These are phyloP conservation scores for Pseudotsuga menziesii DNA, from an alignment of 75 land plant genomes.

Conservation along the genomic window DNA sequence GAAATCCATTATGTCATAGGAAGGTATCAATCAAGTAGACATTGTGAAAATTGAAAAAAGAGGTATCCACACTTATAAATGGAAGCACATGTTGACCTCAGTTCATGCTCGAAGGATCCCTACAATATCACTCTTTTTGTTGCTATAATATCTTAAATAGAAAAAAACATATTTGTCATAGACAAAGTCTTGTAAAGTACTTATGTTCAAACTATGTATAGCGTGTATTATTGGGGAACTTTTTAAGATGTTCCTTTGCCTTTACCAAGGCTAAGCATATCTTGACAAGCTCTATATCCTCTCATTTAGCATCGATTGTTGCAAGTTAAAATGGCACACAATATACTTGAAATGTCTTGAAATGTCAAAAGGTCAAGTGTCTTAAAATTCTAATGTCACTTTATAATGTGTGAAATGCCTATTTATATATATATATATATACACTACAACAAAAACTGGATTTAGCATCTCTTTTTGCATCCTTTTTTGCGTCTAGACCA, in stretches of 20 bases:
- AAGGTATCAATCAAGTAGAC: background rate
- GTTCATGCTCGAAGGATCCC: background rate
- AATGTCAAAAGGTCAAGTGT: no score
- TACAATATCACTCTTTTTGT: background rate
- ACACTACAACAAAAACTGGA: no score
- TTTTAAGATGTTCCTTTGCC: conserved; percentile 72
- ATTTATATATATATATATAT: no score
- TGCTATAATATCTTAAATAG: background rate
- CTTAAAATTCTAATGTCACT: no score
- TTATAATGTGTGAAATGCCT: no score
- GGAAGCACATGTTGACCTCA: background rate
- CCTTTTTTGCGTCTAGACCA: no score
- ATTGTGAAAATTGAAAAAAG: background rate
- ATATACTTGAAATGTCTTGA: background rate
- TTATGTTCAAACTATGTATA: conserved; percentile 63
- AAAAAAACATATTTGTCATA: background rate
- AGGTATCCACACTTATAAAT: background rate
- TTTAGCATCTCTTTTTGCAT: no score
- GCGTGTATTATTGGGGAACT: conserved; percentile 63
- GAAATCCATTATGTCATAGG: background rate
- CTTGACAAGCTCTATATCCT: conserved; percentile 62
- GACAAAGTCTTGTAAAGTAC: conserved; percentile 22
- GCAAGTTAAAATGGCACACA: conserved; percentile 3
- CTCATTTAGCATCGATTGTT: conserved; percentile 94
- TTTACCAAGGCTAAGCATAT: conserved; percentile 59